Evolutionary conservation across 192 early-diverging fungal species (phyloP).

Genomic region (Gamsiella multidivaricata): DNA sequence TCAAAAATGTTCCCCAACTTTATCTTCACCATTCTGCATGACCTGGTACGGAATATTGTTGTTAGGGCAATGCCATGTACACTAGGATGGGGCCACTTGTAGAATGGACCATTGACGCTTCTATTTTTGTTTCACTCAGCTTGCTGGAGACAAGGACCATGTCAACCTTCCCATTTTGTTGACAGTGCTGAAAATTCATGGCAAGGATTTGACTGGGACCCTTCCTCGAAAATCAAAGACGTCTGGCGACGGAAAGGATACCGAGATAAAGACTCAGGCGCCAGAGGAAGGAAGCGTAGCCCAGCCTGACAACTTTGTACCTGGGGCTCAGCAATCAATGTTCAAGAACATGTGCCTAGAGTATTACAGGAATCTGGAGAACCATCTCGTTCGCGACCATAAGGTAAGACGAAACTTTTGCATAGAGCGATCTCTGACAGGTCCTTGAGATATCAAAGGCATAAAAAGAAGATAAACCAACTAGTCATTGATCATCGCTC

Average conservation of each 20-base stretch:
- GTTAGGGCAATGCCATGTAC: neutral
- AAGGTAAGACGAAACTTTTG: slow-evolving; percentile 51
- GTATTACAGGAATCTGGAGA: slow-evolving; percentile 70
- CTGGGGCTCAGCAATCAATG: slow-evolving; percentile 43
- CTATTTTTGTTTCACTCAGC: slow-evolving; percentile 37
- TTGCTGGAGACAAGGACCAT: slow-evolving; percentile 62
- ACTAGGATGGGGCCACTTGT: too few species aligned
- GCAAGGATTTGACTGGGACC: slow-evolving; percentile 62
- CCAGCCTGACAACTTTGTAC: slow-evolving; percentile 41
- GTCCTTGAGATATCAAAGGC: too few species aligned
- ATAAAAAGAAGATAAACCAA: too few species aligned
- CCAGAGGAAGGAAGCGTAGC: slow-evolving; percentile 14
- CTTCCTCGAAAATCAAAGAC: slow-evolving; percentile 56
- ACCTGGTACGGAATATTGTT: slow-evolving; percentile 52
- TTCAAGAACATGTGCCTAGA: slow-evolving; percentile 64
- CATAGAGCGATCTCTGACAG: neutral
- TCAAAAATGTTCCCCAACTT: slow-evolving; percentile 58
- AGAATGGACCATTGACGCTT: neutral
- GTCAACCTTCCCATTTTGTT: slow-evolving; percentile 63
- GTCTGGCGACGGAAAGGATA: slow-evolving; percentile 27
- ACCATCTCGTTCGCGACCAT: slow-evolving; percentile 74
- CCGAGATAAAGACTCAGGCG: slow-evolving; percentile 16
- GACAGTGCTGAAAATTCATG: slow-evolving; percentile 67
- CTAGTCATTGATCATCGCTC: neutral
- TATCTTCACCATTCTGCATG: slow-evolving; percentile 60